Evolutionary conservation across 345 rosid species (phyloP).

Genomic region (Populus davidiana): DNA sequence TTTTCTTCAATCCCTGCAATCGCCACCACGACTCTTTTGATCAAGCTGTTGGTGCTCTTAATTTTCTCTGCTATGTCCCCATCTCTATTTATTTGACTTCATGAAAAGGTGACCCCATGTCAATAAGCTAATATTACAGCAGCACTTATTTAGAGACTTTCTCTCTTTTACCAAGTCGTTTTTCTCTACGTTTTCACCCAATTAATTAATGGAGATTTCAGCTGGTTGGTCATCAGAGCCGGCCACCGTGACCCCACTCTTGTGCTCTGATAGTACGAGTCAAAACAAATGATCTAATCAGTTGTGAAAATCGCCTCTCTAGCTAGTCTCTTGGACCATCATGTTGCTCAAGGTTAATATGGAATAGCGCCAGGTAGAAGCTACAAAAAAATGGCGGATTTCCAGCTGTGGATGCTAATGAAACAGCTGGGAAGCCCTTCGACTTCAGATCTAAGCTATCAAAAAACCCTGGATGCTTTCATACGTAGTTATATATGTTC

Average conservation of each 20-base stretch:
- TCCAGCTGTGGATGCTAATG: too few relatives aligned
- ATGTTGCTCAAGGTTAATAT: too few relatives aligned
- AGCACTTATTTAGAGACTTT: background rate
- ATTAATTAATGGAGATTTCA: too few relatives aligned
- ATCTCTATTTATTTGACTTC: background rate
- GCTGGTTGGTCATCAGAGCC: background rate
- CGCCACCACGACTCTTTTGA: too few relatives aligned
- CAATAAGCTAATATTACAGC: too few relatives aligned
- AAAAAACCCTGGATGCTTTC: too few relatives aligned
- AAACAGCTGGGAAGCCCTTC: too few relatives aligned
- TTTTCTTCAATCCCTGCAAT: too few relatives aligned
- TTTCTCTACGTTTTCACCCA: too few relatives aligned
- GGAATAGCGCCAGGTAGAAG: too few relatives aligned
- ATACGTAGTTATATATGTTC: background rate
- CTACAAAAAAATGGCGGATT: too few relatives aligned
- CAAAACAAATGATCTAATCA: background rate
- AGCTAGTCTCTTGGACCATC: background rate
- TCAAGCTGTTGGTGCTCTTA: background rate
- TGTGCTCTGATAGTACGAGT: background rate
- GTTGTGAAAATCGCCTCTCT: background rate
- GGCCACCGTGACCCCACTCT: background rate
- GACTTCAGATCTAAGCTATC: too few relatives aligned
- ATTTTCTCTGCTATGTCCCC: background rate
- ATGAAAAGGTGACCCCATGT: background rate
- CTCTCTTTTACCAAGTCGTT: background rate